Percentiles rank a stretch among this genome's conserved stretches.
Evolutionary conservation across 2,329 filamentous ascomycete species (phyloP).

Genomic region (Blastomyces gilchristii): DNA sequence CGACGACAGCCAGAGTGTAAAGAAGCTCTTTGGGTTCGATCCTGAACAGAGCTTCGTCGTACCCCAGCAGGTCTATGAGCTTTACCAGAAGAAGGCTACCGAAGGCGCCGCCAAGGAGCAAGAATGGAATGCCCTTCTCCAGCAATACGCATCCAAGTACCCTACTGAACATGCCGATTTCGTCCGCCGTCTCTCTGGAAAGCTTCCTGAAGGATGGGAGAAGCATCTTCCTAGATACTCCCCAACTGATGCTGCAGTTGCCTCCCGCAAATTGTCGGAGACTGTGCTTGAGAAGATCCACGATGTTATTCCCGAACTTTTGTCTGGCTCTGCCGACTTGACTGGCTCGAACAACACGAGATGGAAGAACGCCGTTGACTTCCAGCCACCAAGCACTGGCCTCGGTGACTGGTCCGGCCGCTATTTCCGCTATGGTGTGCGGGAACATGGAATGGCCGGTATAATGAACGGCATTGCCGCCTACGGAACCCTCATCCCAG

Average conservation of each 20-base stretch:
- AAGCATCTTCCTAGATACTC: conserved; percentile 87
- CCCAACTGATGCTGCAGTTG: conserved; percentile 69
- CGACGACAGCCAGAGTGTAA: conserved; percentile 87
- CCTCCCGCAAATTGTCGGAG: conserved; percentile 94
- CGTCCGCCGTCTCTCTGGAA: conserved; percentile 63
- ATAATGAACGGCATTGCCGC: conserved; percentile 69
- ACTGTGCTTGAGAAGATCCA: conserved; percentile 82
- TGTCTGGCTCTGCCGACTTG: conserved; percentile 94
- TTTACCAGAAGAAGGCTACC: conserved; percentile 73
- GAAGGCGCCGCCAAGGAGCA: conserved; percentile 81
- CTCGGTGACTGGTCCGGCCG: conserved; percentile 86
- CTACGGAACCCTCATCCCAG: conserved; percentile 91
- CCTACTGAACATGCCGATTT: conserved; percentile 72
- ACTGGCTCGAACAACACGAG: conserved; percentile 98
- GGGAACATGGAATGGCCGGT: conserved; percentile 43
- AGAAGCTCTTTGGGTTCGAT: conserved; percentile 93
- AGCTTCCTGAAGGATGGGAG: conserved; percentile 94
- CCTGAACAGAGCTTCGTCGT: conserved; percentile 87
- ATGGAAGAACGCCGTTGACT: conserved; percentile 95
- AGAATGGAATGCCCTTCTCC: conserved; percentile 89
- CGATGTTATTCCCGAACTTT: conserved; percentile 70
- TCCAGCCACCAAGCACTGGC: conserved; percentile 78
- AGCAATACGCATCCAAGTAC: conserved; percentile 73
- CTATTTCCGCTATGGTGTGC: conserved; percentile 54
- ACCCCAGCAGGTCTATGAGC: conserved; percentile 86